A percentile compares a stretch with the other conserved stretches of the same genome.
These are phyloP conservation scores for Santalum album DNA, from an alignment of 164 flowering plant species.

Conservation along the genomic window DNA sequence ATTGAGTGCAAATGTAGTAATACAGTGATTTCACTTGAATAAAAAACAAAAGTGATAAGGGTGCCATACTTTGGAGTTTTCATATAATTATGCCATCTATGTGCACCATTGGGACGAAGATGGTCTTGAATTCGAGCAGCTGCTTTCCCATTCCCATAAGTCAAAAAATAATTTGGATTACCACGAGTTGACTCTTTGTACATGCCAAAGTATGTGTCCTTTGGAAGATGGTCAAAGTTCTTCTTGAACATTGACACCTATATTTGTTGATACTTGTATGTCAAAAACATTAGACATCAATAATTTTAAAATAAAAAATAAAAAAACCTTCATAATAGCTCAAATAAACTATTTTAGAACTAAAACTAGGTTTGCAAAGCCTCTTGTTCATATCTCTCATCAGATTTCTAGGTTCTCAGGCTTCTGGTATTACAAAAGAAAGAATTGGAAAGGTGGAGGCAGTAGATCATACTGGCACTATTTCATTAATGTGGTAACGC, in stretches of 20 bases:
- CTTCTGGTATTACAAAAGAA: no score
- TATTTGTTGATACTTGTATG: neutral
- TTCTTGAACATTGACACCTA: conserved; percentile 98
- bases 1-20: no score
- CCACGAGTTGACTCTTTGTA: conserved; percentile 92
- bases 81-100: conserved; percentile 98
- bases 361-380: no score
- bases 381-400: no score
- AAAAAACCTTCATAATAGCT: no score
- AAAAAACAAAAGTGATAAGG: neutral
- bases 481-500: no score
- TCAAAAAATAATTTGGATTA: conserved; percentile 89
- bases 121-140: conserved; percentile 94
- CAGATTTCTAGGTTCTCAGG: no score
- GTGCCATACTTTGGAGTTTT: conserved; percentile 74
- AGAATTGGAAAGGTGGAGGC: no score
- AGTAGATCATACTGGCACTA: no score
- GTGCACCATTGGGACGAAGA: conserved; percentile 98
- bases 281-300: neutral
- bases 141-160: conserved; percentile 97
- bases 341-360: no score
- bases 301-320: no score
- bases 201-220: conserved; percentile 75
- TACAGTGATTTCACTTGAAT: no score
- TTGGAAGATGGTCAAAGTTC: conserved; percentile 91